Evolutionary conservation across 176 grass and related monocot species (phyloP), one percentile per base, ranked within the genome.

Genomic region (Dactylis glomerata): DNA sequence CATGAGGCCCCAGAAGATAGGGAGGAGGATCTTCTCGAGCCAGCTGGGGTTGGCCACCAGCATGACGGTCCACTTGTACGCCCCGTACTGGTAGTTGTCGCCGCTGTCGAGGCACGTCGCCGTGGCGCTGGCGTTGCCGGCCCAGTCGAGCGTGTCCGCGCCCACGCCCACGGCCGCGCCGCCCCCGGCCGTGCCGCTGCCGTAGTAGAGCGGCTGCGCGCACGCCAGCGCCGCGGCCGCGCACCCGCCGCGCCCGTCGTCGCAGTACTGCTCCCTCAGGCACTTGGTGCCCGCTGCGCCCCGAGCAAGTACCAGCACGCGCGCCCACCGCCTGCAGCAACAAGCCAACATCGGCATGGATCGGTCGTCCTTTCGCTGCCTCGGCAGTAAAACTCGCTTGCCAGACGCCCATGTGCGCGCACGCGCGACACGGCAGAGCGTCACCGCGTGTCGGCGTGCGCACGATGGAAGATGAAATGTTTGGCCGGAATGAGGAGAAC

Each of bases 1-100:
- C 96, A 95, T 95, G 5, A 98, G 89, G 52, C 92, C 92, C 96
- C 96, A 98, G 85, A 98, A 98, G 83, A 98, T 98, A 0, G 96
- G 92, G 32, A 98, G 91, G 58, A 98, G 79, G 4, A 98, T 88
- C 73, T 94, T 94, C 91, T 98, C 92, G 27, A 95, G 16, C 14
- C 96, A 69, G 77, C 61, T 95, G 37, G 92, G 42, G 72, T 98
- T 98, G 8, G 92, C 69, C 32, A 95, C 85, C 8, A 98, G 96
- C 69, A 77, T 79, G 75, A 98, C 91, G 5, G 91, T 92, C 96
- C 96, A 98, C 82, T 88, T 90, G 78, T 98, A 98, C 5, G 91
- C 87, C 1, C 92, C 92, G 84, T 98, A 98, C 69, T 95, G 84
- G 81, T 93, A 98, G 31, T 26, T 63, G 34, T 93, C 85, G 37